phyloP scores from a whole-genome alignment of 78 protist species.

The Diacronema lutheri region DNA sequence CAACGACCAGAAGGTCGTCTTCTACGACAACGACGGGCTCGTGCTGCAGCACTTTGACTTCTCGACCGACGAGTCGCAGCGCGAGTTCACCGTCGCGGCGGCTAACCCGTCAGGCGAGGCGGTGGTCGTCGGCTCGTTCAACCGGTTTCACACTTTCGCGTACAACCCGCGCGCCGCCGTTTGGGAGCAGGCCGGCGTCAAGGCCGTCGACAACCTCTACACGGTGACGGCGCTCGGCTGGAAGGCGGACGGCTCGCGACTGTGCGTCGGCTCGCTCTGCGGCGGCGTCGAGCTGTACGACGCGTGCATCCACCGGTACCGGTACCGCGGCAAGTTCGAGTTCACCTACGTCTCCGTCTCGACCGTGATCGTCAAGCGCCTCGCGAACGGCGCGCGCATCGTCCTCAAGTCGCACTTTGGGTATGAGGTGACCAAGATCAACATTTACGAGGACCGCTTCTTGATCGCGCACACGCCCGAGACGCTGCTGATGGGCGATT shows the following conservation, averaged over 20 bases:
- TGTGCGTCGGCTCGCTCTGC: conserved; percentile 48
- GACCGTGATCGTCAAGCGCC: conserved; percentile 68
- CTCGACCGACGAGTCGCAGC: conserved; percentile 23
- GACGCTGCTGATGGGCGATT: conserved; percentile 75
- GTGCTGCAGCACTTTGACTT: conserved; percentile 58
- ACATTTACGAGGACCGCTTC: conserved; percentile 68
- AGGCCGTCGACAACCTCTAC: conserved; percentile 52
- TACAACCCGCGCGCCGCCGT: conserved; percentile 31
- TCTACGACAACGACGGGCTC: conserved; percentile 45
- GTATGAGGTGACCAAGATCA: conserved; percentile 67
- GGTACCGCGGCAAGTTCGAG: conserved; percentile 70
- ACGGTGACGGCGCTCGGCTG: conserved; percentile 59
- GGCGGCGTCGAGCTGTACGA: conserved; percentile 78
- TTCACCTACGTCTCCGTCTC: conserved; percentile 61
- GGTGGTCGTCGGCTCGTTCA: conserved; percentile 59
- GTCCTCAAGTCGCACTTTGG: conserved; percentile 64
- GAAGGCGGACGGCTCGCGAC: conserved; percentile 72
- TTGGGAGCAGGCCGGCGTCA: conserved; percentile 66
- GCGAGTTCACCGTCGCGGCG: conserved; percentile 48
- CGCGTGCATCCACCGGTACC: conserved; percentile 64
- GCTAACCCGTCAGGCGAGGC: conserved; percentile 69
- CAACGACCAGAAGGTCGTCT: conserved; percentile 40
- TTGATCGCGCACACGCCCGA: conserved; percentile 66
- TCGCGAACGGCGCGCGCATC: conserved; percentile 45
- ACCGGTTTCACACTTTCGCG: conserved; percentile 64